phyloP scores from a whole-genome alignment of 2,329 filamentous ascomycete genomes.

The Sclerotinia trifoliorum region DNA sequence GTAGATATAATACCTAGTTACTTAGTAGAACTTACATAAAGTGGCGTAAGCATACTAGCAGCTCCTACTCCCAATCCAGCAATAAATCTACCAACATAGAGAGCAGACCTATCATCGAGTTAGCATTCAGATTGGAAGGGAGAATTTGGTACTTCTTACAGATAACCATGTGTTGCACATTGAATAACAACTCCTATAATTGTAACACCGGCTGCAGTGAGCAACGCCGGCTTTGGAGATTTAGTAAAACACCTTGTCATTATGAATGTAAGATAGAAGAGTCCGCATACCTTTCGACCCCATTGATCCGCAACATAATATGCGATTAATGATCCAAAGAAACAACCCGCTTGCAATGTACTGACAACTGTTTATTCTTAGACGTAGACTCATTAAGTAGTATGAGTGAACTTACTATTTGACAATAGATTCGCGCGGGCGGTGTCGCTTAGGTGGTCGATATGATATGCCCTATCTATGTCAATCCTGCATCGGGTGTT shows the following conservation, averaged over 20 bases:
- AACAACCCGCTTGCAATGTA: constrained; percentile 68
- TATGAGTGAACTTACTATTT: constrained; percentile 40
- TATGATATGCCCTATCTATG: constrained; percentile 41
- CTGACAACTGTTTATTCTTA: constrained; percentile 54
- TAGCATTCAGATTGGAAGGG: neutral
- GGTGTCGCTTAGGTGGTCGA: constrained; percentile 37
- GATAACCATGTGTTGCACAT: constrained; percentile 56
- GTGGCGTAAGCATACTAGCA: constrained; percentile 43
- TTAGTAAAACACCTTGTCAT: neutral
- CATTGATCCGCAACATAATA: constrained; percentile 42
- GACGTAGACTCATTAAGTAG: neutral
- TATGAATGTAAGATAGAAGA: neutral
- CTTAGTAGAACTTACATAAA: constrained; percentile 33
- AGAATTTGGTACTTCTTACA: constrained; percentile 38
- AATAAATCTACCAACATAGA: constrained; percentile 64
- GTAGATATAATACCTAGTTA: too few species aligned
- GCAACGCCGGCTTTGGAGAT: constrained; percentile 43
- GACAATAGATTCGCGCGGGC: constrained; percentile 54
- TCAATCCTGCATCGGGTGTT: neutral
- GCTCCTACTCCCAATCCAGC: constrained; percentile 52
- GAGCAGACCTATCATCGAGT: constrained; percentile 43
- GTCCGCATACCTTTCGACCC: constrained; percentile 32
- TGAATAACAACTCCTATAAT: constrained; percentile 64
- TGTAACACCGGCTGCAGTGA: constrained; percentile 56
- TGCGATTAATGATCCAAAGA: constrained; percentile 59